A percentile compares a stretch with the other conserved stretches of the same genome.
Conservation (phyloP, 345 rosid species). For the Euphorbia tirucalli region DNA sequence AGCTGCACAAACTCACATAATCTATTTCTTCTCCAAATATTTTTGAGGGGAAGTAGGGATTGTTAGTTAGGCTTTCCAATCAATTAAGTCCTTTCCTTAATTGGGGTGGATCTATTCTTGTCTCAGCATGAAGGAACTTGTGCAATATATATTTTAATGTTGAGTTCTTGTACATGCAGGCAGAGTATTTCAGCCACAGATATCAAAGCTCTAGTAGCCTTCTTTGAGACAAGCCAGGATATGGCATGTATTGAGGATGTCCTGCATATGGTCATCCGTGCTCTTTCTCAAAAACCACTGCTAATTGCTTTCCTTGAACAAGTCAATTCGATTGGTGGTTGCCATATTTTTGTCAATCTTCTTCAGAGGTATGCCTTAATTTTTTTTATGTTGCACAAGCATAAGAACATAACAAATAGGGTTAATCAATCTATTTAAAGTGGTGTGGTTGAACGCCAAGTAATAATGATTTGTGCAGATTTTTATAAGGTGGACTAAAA, state of each 20-base stretch:
- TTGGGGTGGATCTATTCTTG: not conserved
- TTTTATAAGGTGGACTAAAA: slow-evolving; percentile 3
- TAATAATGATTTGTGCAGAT: not conserved
- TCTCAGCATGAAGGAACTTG: not conserved
- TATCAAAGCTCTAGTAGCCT: slow-evolving; percentile 66
- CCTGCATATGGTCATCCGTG: slow-evolving; percentile 87
- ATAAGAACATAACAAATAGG: not conserved
- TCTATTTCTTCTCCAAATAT: not conserved
- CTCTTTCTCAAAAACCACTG: slow-evolving; percentile 65
- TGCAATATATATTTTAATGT: slow-evolving; percentile 10
- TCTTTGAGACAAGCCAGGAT: slow-evolving; percentile 89
- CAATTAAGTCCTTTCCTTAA: not conserved
- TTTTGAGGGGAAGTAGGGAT: not conserved
- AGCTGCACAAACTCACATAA: not conserved
- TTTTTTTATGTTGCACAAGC: not conserved
- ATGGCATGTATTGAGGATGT: slow-evolving; percentile 90
- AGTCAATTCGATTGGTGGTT: slow-evolving; percentile 80
- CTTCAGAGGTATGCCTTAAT: slow-evolving; percentile 61
- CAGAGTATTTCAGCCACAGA: slow-evolving; percentile 64
- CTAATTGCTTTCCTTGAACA: slow-evolving; percentile 83
- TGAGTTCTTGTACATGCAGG: slow-evolving; percentile 45
- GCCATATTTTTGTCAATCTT: slow-evolving; percentile 83
- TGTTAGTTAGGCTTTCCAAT: not conserved
- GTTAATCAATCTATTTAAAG: not conserved
- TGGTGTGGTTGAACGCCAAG: not conserved